Evolutionary conservation across 129 eudicot species (phyloP), one percentile per base, ranked within the genome.

Genomic region (Glebionis coronaria): DNA sequence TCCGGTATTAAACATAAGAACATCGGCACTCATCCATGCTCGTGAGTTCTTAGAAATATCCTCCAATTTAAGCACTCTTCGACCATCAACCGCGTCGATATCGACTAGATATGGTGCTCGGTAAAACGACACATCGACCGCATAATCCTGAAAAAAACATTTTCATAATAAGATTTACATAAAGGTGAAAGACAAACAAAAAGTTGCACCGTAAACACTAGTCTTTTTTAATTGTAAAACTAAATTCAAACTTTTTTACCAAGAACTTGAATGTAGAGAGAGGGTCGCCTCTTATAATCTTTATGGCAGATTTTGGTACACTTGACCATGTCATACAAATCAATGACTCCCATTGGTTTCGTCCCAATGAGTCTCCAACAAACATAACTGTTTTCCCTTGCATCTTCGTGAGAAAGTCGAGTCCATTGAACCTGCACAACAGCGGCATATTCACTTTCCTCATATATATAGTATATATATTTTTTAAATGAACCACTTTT

Each of bases 301-400:
- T 86, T 2, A 88, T 81, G 10, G 87, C 78, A 12, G 87, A 79
- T 11, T 50, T 62, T 14, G 87, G 84, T 29, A 89, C 76, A 16
- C 71, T 84, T 4, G 92, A 69, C 75, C 84, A 86, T 20, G 87
- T 79, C 98, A 93, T 70, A 55, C 98, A 93, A 63, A 93, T 73
- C 81, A 93, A 71, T 20, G 98, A 93, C 82, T 93, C 84, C 98
- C 98, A 93, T 66, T 93, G 98, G 74, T 93, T 88, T 29, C 95
- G 76, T 12, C 97, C 98, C 13, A 93, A 63, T 3, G 98, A 93
- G 60, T 93, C 98, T 25, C 98, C 98, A 4, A 93, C 98, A 62
- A 93, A 93, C 98, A 93, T 93, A 73, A 93, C 79, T 9, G 56
- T 88, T 49, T 90, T 93, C 58, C 96, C 98, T 70, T 61, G 82